Evolutionary conservation across 192 early-diverging fungal species (phyloP), one percentile per base, ranked within the genome.

Genomic region (Coemansia sp.): DNA sequence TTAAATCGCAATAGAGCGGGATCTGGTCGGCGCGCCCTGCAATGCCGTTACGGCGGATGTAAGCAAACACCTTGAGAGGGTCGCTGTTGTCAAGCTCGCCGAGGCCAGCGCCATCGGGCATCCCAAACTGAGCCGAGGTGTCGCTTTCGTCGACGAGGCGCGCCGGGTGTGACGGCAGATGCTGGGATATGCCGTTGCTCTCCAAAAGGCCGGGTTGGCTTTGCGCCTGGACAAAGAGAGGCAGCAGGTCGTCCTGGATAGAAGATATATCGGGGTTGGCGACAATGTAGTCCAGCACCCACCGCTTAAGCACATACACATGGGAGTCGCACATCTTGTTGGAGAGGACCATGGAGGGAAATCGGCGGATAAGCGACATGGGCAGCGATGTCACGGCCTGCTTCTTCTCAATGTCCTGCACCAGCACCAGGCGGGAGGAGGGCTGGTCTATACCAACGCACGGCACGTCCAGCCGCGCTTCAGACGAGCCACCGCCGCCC

Each of bases 231-330:
- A 97, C 85, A 68, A 99, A 82, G 42, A 92, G 68, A 9, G 93
- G 96, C 42, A 99, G 77, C 31, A 98, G 79, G 65, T 97, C 93
- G 58, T 89, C 83, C 55, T 90, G 87, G 13, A 98, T 76, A 69
- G 92, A 92, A n/a, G 83, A 73, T 33, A 92, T 85, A 14, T 81
- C 79, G 14, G 86, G 85, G 71, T 91, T 83, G 70, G 83, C 76
- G 13, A 72, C 77, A 12, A 97, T 69, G 59, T 93, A 73, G 74
- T 98, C 94, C 56, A 96, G 73, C 2, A 99, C 89, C 97, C 97
- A 99, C 34, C 85, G 83, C 64, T 94, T 91, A 76, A 96, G 92
- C 12, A 98, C 86, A 65, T 98, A 99, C 21, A 97, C 59, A 66
- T 97, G 97, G 7, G 92, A 90, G 76, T 97, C 94, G 62, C 91